Evolutionary conservation across 2,329 filamentous ascomycete species (phyloP).

Genomic region (Sarocladium oryzae): DNA sequence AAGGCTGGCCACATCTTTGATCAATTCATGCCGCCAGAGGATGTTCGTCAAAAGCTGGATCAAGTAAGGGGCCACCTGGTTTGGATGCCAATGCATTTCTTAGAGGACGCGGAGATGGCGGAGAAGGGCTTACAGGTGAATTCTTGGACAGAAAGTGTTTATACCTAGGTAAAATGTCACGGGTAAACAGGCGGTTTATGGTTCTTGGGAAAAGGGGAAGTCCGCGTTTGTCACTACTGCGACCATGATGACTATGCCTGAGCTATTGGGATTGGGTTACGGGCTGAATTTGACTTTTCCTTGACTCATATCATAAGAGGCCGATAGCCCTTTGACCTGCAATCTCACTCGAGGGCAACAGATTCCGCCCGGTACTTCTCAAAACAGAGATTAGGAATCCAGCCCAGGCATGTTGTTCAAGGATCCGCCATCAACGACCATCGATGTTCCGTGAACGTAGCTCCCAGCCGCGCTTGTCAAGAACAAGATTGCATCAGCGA

Average conservation of each 20-base stretch:
- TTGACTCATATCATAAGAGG: too few relatives aligned
- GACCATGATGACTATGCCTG: too few relatives aligned
- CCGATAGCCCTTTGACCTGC: too few relatives aligned
- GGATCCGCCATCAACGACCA: conserved; percentile 18
- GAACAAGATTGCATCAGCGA: conserved; percentile 19
- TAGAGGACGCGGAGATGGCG: conserved; percentile 81
- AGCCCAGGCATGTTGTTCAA: not conserved
- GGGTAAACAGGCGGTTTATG: too few relatives aligned
- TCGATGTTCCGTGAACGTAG: conserved; percentile 16
- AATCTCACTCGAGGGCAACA: too few relatives aligned
- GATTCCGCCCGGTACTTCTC: too few relatives aligned
- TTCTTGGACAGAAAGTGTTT: conserved; percentile 78
- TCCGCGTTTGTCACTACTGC: too few relatives aligned
- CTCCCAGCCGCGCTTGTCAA: conserved; percentile 17
- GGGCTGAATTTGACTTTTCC: too few relatives aligned
- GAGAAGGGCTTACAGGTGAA: conserved; percentile 85
- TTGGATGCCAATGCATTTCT: conserved; percentile 89
- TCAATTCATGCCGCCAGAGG: conserved; percentile 63
- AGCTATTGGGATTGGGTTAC: too few relatives aligned
- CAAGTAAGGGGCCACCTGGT: conserved; percentile 83
- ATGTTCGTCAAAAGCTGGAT: conserved; percentile 70
- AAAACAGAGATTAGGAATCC: not conserved
- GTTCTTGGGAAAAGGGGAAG: too few relatives aligned
- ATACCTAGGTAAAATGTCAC: conserved; percentile 60
- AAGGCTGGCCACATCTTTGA: conserved; percentile 87